Percentiles rank a stretch among this genome's conserved stretches.
phyloP scores from a whole-genome alignment of 2,329 filamentous ascomycete genomes.

The Penicillium sp. region DNA sequence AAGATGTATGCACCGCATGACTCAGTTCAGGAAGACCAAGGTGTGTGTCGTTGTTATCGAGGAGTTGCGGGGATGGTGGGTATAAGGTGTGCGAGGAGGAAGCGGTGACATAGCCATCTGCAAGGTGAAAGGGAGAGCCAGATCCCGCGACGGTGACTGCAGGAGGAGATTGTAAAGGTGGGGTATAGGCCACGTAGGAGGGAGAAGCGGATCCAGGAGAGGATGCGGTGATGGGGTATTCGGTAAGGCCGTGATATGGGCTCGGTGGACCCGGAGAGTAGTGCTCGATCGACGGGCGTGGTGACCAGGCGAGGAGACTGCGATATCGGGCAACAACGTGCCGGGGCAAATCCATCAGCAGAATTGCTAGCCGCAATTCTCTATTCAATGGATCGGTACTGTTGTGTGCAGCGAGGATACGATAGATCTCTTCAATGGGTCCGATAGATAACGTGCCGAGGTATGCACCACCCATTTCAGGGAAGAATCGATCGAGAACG shows the following conservation, averaged over 20 bases:
- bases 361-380: conserved; percentile 64
- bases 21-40: conserved; percentile 34
- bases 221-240: conserved; percentile 37
- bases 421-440: conserved; percentile 85
- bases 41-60: conserved; percentile 39
- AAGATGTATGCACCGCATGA: conserved; percentile 39
- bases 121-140: conserved; percentile 42
- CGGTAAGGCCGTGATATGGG: conserved; percentile 38
- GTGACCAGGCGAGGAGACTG: conserved; percentile 67
- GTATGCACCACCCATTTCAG: conserved; percentile 87
- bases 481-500: conserved; percentile 86
- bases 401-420: conserved; percentile 72
- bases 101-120: conserved; percentile 38
- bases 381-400: conserved; percentile 61
- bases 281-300: conserved; percentile 41
- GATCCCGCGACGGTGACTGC: conserved; percentile 42
- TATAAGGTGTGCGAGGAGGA: conserved; percentile 41
- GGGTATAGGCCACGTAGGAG: conserved; percentile 45
- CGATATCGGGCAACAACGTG: conserved; percentile 72
- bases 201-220: conserved; percentile 44
- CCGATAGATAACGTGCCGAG: conserved; percentile 78
- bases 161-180: conserved; percentile 46
- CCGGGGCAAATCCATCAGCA: conserved; percentile 74
- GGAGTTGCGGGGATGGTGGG: conserved; percentile 40
- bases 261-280: conserved; percentile 43